Conservation (phyloP, 495 filamentous ascomycete genomes). For the Lineolata rhizophorae region DNA sequence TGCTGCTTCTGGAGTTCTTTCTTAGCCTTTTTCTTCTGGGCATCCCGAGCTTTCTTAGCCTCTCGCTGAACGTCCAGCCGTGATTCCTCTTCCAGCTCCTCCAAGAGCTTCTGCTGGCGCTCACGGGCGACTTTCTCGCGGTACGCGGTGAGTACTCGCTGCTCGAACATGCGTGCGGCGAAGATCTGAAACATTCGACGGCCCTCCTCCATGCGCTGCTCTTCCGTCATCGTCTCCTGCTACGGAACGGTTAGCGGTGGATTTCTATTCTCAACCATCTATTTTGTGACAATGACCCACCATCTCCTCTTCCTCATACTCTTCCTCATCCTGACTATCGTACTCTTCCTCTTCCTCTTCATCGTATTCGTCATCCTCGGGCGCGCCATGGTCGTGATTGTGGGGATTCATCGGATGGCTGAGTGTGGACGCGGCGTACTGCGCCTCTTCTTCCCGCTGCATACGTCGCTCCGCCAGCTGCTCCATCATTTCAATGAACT, state of each 20-base stretch:
- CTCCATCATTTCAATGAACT: constrained; percentile 99
- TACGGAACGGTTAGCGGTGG: too few species aligned
- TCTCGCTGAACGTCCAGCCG: constrained; percentile 52
- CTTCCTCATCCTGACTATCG: constrained; percentile 65
- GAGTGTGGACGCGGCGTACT: constrained; percentile 33
- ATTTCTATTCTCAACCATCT: too few species aligned
- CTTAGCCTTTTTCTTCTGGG: constrained; percentile 82
- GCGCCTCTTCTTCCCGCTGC: constrained; percentile 84
- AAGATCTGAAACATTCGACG: constrained; percentile 99
- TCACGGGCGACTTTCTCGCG: constrained; percentile 88
- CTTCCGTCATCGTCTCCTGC: constrained; percentile 89
- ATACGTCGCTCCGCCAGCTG: constrained; percentile 93
- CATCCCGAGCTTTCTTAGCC: constrained; percentile 83
- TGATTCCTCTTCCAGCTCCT: constrained; percentile 75
- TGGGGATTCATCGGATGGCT: constrained; percentile 29
- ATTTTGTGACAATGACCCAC: too few species aligned
- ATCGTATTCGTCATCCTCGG: constrained; percentile 53
- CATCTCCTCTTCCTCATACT: constrained; percentile 61
- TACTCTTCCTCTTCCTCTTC: constrained; percentile 79
- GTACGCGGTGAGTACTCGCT: constrained; percentile 89
- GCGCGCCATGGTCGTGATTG: constrained; percentile 25
- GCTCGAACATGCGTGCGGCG: constrained; percentile 97
- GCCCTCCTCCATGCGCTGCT: constrained; percentile 97
- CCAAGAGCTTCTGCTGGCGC: constrained; percentile 72
- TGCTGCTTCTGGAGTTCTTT: constrained; percentile 63